Base-by-base conservation (phyloP, 257 asterid species). In the Solanum sitiens region DNA sequence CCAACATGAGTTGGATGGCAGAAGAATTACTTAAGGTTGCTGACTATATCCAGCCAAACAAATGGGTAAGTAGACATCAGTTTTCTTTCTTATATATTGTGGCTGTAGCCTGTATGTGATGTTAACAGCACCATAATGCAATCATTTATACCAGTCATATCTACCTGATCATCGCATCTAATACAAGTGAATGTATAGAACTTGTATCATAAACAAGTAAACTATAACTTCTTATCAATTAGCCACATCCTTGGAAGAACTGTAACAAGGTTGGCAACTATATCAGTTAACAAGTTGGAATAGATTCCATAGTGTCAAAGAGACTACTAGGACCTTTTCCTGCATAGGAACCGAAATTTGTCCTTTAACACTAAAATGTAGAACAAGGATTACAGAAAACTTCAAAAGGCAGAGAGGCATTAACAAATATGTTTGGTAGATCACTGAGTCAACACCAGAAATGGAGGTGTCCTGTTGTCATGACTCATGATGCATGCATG, bases 11-110 rank as follows among this genome's bases (percentile, higher is more conserved):
- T 44, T 96, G 99, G 99, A 94, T 96, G 98, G 98, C 98, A 61
- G 99, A 96, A 83, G 99, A 96, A 63, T 89, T 96, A 84, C 95
- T 95, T 68, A 94, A 92, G 91, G 99, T 96, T 50, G 99, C 99
- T 71, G 98, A 94, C 84, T 96, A 95, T 91, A 93, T 93, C 91
- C 97, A 95, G 91, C 99, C 99, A 12, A 91, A 96, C 93, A 96
- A 94, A 89, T 95, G 99, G 99, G 98, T 96, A 89, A 95, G 98
- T 90, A 7, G 68, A 82, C 71, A 32, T 53, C 45, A 32, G 11
- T 18, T 82, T 50, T 82, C 86, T 50, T 82, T 82, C 20, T 47
- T 47, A 50, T 11, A 30, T 23, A 32, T 82, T 32, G 70, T 82
- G 86, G 65, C 45, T 82, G 20, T 56, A 47, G 85, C 39, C 70